phyloP scores from a whole-genome alignment of 805 yeast species.

The Nakazawaea wyomingensis region DNA sequence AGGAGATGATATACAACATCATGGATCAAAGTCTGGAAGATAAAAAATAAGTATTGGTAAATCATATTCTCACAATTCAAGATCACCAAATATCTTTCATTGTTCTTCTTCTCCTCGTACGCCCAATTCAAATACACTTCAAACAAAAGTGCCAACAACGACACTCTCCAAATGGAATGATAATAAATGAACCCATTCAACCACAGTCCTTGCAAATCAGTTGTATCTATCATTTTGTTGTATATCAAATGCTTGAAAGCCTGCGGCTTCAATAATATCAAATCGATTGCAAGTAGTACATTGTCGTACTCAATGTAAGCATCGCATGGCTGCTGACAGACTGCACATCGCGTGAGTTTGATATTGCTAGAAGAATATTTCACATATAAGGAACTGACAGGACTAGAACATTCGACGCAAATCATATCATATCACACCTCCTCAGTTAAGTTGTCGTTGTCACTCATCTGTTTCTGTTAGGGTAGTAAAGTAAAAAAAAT shows the following conservation, averaged over 20 bases:
- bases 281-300: slow-evolving; percentile 77
- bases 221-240: slow-evolving; percentile 45
- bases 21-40: slow-evolving; percentile 45
- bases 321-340: slow-evolving; percentile 75
- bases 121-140: slow-evolving; percentile 95
- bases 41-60: slow-evolving; percentile 53
- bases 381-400: slow-evolving; percentile 61
- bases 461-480: too few relatives aligned
- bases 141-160: slow-evolving; percentile 64
- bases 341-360: slow-evolving; percentile 67
- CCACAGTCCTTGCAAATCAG: neutral
- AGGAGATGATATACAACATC: slow-evolving; percentile 34
- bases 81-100: slow-evolving; percentile 21
- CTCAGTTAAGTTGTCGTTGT: neutral
- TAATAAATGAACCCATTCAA: neutral
- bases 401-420: slow-evolving; percentile 80
- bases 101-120: slow-evolving; percentile 62
- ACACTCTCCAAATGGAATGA: slow-evolving; percentile 33
- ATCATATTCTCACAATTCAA: slow-evolving; percentile 32
- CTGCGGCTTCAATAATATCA: slow-evolving; percentile 77
- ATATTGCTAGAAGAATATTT: slow-evolving; percentile 75
- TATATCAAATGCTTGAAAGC: slow-evolving; percentile 85
- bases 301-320: slow-evolving; percentile 87
- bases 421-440: slow-evolving; percentile 47
- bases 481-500: neutral